Evolutionary conservation across 257 asterid genomes (phyloP).

Genomic region (Nicotiana paniculata): DNA sequence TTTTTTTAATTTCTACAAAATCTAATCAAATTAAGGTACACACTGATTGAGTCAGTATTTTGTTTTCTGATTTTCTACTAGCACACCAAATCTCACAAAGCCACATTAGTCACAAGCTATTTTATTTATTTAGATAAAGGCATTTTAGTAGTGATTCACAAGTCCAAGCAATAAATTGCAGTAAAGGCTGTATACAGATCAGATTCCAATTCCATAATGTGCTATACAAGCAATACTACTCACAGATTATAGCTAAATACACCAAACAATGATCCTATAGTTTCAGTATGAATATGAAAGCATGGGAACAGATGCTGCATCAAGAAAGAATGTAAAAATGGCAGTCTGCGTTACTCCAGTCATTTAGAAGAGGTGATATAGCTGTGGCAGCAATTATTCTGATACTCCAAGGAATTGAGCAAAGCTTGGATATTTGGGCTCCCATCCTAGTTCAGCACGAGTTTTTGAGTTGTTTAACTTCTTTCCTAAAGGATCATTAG

Average conservation of each 20-base stretch:
- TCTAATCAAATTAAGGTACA: background rate
- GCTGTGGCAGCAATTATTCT: background rate
- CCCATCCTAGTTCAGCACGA: slow-evolving; percentile 75
- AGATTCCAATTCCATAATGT: background rate
- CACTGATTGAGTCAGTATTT: background rate
- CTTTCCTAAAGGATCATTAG: slow-evolving; percentile 77
- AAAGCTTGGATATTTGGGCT: slow-evolving; percentile 79
- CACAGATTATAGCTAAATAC: background rate
- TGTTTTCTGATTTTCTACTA: background rate
- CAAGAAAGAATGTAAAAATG: background rate
- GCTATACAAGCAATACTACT: background rate
- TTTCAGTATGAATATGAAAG: background rate
- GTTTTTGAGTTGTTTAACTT: slow-evolving; percentile 74
- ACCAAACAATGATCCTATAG: background rate
- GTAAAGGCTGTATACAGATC: background rate
- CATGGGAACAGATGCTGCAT: background rate
- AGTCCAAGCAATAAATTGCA: background rate
- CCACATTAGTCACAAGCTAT: background rate
- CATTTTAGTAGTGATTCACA: background rate
- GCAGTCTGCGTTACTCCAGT: background rate
- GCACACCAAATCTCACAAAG: background rate
- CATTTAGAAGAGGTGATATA: background rate
- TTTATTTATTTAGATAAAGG: no score
- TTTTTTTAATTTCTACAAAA: background rate
- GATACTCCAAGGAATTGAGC: slow-evolving; percentile 68